Percentiles rank a stretch among this genome's conserved stretches.
These are phyloP conservation scores for Eucalyptus coolabah DNA, from an alignment of 345 rosid species.

Conservation along the genomic window DNA sequence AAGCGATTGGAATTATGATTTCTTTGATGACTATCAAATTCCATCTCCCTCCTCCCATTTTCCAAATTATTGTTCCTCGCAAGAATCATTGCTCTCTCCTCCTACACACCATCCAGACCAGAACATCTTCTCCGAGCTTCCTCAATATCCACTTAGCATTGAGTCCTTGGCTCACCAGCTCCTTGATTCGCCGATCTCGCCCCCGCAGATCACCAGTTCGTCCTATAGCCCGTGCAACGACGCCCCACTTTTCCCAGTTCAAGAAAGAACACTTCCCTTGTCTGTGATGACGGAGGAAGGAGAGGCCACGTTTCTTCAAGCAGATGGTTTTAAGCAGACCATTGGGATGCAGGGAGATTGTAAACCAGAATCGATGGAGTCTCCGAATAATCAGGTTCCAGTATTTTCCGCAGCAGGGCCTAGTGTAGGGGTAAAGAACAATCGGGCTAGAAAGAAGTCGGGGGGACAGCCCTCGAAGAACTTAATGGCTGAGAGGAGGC, in stretches of 20 bases:
- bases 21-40: not conserved
- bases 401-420: not conserved
- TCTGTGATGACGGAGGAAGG: not conserved
- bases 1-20: not conserved
- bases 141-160: not conserved
- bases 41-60: not conserved
- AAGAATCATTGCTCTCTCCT: not conserved
- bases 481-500: constrained; percentile 31
- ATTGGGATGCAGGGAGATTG: not conserved
- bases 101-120: not conserved
- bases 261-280: not conserved
- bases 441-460: not conserved
- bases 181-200: not conserved
- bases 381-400: not conserved
- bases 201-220: not conserved
- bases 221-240: not conserved
- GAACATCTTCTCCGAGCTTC: not conserved
- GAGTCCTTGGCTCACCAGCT: not conserved
- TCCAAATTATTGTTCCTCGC: not conserved
- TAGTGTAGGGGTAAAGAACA: not conserved
- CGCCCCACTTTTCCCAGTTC: not conserved
- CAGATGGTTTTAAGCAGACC: not conserved
- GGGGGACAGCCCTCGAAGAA: constrained; percentile 36
- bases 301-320: not conserved
- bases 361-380: not conserved